Base-by-base conservation (phyloP, 768 basidiomycete species). In the Suillus brevipes region DNA sequence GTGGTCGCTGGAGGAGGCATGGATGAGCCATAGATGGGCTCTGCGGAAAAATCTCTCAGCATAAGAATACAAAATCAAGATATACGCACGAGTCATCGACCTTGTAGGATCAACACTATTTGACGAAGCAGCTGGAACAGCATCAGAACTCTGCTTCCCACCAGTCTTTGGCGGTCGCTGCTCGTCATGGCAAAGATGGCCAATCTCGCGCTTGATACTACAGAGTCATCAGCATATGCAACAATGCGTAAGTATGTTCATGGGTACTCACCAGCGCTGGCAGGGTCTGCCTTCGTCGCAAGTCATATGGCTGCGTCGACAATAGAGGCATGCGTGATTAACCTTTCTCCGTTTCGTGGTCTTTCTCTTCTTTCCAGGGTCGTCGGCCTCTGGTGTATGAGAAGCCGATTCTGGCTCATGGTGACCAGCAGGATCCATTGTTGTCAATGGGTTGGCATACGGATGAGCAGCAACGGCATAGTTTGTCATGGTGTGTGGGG, bases 161-260 rank as follows among this genome's bases (percentile, higher is more conserved):
- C 72, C 67, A 20, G 73, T 75, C 71, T 87, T 87, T 1, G 69
- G 65, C 1, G 83, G 82, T 57, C 87, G 83, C 64, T 86, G 86
- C 73, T 96, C 94, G 75, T 97, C 96, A 70, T 94, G 91, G 72
- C 95, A 97, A 16, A 97, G 82, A 79, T 97, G 94, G 0, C 94
- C 93, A 66, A 98, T 98, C 77, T 98, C 96, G 45, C 97, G 88
- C 77, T 98, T 98, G 71, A 98, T 94, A 72, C 95, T 96, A 70
- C 58, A 37, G 59, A 62, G 3, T 40, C 61, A 20, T 68, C 45
- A 63, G 31, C 43, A 56, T 53, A 63, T 69, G 67, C 52, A 50
- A 66, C 25, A 20, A 56, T 37, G 61, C n/a, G 64, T 43, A 71
- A 31, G 53, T 28, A 65, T 65, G 61, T 37, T 50, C 57, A 42